Base-by-base conservation (phyloP, 768 basidiomycete species). In the Tephrocybe sp. region DNA sequence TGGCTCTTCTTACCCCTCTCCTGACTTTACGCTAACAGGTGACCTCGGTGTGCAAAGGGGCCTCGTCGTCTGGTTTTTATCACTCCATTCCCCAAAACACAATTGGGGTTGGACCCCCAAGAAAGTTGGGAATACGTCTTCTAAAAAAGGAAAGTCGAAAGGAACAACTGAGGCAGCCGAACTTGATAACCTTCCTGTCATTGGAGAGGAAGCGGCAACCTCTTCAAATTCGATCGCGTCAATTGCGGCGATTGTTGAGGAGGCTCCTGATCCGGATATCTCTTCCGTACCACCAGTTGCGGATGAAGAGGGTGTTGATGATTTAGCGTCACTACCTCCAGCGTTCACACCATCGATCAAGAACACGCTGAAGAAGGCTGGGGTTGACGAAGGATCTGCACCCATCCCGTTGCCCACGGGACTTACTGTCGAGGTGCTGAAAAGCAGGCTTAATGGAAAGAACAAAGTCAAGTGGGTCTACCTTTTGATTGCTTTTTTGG, bases 31-130 rank as follows among this genome's bases (percentile, higher is more conserved):
- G 30, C 46, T 54, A 9, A 44, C 63, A 86, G 86, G 91, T 7
- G 92, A 95, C 59, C 76, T 95, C 13, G 92, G 92, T 12, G 86
- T 95, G 0, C 91, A 95, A 61, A 74, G 84, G 16, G 88, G 88
- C 17, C 45, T 89, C 16, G 65, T 84, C 44, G 75, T 83, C 32
- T 89, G 87, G 87, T 76, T 83, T 62, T 68, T 88, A 26, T 74
- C 84, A 4, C 70, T 78, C 14, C 83, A 89, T 63, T 77, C 79
- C 5, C 72, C 82, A 3, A 63, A 70, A 2, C 72, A 81, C 60
- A 62, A 65, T 1, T 74, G 78, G 58, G 68, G 64, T 13, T 60
- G 84, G 38, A 79, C 80, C 20, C 78, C 82, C 9, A 65, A 79
- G 49, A 84, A 82, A 60, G 62, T 75, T 22, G 63, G 56, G 32